Base-by-base conservation (phyloP, 805 yeast genomes). In the Jamesozyma jinghongensis region DNA sequence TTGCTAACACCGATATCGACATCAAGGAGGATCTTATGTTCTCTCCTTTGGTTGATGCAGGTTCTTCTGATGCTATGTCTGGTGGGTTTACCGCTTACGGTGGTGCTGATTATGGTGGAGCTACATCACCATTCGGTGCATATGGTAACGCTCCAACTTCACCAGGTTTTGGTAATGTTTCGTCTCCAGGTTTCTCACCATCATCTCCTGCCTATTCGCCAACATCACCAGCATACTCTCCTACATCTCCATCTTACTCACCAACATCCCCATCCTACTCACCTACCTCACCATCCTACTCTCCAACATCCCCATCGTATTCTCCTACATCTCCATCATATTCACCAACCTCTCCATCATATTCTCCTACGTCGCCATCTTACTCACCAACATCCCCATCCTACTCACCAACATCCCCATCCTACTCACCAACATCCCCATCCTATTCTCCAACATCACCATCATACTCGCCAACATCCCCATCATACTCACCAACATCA, bases 61-160 rank as follows among this genome's bases (percentile, higher is more conserved):
- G 96, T 51, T 74, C 80, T 40, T 74, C 75, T 34, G 87, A 83
- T 43, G 86, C 79, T 40, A 59, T 62, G 59, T 71, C 80, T 26
- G 95, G 95, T 42, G 94, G 94, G 5, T 81, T 86, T 52, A 85
- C 95, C 8, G 87, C 85, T 46, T 86, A 86, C 56, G 88, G 92
- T 47, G 95, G 94, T 39, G 74, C 81, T 13, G 76, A 73, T 26
- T 76, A 73, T 50, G 80, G 77, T 42, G 75, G 74, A 44, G 75
- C 77, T 14, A 69, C 79, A 5, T 70, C 78, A 14, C 79, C 81
- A 49, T 66, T 56, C 40, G 52, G 62, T 31, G 68, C 71, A 5
- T 75, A 70, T 50, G 71, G 74, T 6, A 62, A 59, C 40, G 71
- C 77, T 14, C 79, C 81, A 17, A 68, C 81, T 0, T 77, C 85